Evolutionary conservation across 1,139 yeast species (phyloP).

Genomic region (Scheffersomyces titani): DNA sequence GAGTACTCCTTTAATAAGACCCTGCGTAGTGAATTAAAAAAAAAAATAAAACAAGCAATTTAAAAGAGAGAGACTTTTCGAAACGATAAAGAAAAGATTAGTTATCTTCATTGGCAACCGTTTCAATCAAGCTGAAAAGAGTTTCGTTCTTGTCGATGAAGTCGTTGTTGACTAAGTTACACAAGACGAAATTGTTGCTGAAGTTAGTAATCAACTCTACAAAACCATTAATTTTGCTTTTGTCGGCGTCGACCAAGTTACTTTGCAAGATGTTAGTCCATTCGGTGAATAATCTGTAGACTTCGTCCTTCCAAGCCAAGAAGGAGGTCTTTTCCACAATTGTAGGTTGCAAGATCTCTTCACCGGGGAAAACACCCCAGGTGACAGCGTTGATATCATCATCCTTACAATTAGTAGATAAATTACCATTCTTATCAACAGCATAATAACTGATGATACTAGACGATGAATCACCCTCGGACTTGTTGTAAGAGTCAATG

Average conservation of each 20-base stretch:
- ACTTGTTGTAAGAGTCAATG: constrained; percentile 38
- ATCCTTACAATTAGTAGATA: constrained; percentile 65
- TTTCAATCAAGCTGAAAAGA: constrained; percentile 44
- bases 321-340: constrained; percentile 88
- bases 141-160: constrained; percentile 54
- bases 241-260: constrained; percentile 37
- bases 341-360: constrained; percentile 88
- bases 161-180: constrained; percentile 91
- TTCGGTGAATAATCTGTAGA: constrained; percentile 76
- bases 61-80: neutral
- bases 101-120: constrained; percentile 4
- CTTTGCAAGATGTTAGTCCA: constrained; percentile 65
- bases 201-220: constrained; percentile 49
- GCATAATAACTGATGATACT: constrained; percentile 73
- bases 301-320: constrained; percentile 97
- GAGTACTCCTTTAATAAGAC: constrained; percentile 21
- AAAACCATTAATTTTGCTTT: constrained; percentile 25
- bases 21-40: constrained; percentile 32
- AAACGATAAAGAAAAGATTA: constrained; percentile 4
- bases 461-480: constrained; percentile 41
- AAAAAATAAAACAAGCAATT: constrained; percentile 1
- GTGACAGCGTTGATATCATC: constrained; percentile 93
- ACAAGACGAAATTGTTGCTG: constrained; percentile 65
- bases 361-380: constrained; percentile 96
- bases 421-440: constrained; percentile 62